A percentile compares a stretch with the other conserved stretches of the same genome.
Conservation (phyloP, 192 early-diverging fungal species). For the Mortierella hygrophila region DNA sequence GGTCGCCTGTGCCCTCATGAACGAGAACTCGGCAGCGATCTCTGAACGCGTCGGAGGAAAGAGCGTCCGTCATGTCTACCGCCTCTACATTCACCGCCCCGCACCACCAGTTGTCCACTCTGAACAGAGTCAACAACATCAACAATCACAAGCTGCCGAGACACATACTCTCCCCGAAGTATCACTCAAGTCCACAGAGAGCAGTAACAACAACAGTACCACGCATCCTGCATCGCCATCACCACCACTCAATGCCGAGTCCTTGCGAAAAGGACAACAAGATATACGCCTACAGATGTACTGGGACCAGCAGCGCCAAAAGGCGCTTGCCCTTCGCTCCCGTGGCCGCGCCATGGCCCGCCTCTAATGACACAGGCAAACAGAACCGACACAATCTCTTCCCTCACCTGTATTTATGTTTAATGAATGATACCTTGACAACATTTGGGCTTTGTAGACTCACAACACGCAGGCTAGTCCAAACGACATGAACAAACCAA, state of each 20-base stretch:
- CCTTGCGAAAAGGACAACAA: background rate
- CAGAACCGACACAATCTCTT: background rate
- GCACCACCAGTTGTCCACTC: background rate
- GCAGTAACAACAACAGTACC: background rate
- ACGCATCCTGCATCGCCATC: background rate
- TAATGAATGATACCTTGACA: background rate
- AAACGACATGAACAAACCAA: background rate
- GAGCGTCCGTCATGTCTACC: slow-evolving; percentile 35
- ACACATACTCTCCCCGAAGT: background rate
- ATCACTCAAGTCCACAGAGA: background rate
- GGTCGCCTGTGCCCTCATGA: slow-evolving; percentile 37
- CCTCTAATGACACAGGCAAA: slow-evolving; percentile 16
- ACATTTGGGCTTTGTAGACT: background rate
- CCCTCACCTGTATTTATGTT: background rate
- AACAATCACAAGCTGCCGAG: background rate
- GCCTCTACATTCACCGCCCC: slow-evolving; percentile 33
- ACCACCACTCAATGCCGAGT: background rate
- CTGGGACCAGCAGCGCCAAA: slow-evolving; percentile 8
- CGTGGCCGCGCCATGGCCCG: slow-evolving; percentile 23
- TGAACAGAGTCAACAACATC: background rate
- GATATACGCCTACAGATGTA: slow-evolving; percentile 10
- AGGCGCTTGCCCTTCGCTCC: slow-evolving; percentile 8
- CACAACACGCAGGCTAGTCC: background rate
- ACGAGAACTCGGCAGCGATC: slow-evolving; percentile 13
- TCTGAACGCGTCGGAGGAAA: slow-evolving; percentile 16